These are phyloP conservation scores for Stipa capillata DNA, from an alignment of 176 grass and related monocot species.

Conservation along the genomic window DNA sequence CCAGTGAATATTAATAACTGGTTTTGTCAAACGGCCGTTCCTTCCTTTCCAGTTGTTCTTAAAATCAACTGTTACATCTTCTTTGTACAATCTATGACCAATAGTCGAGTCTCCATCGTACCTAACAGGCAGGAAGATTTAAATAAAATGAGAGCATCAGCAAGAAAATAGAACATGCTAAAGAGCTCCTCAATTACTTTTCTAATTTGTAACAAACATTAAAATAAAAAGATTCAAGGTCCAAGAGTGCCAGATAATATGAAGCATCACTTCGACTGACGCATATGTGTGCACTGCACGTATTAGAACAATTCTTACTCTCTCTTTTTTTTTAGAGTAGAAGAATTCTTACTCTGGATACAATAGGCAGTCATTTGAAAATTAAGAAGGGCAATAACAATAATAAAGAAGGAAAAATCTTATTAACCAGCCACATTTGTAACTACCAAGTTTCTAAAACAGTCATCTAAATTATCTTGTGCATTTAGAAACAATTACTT, in stretches of 20 bases:
- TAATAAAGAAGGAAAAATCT: neutral
- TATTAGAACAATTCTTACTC: neutral
- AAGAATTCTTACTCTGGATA: neutral
- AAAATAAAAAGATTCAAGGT: neutral
- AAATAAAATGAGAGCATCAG: neutral
- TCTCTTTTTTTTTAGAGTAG: too few relatives aligned
- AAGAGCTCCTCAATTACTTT: neutral
- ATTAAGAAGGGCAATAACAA: neutral
- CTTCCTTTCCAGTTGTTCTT: slow-evolving; percentile 53
- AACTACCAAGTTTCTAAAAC: neutral
- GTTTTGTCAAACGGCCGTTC: slow-evolving; percentile 46
- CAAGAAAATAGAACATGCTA: neutral
- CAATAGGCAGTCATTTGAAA: neutral
- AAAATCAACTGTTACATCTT: slow-evolving; percentile 45
- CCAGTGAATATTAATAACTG: slow-evolving; percentile 51
- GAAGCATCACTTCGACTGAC: neutral
- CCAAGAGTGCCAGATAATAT: neutral
- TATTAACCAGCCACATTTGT: neutral
- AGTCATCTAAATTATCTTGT: neutral
- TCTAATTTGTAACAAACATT: neutral
- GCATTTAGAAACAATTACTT: neutral
- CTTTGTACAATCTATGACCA: slow-evolving; percentile 83
- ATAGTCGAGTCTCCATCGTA: slow-evolving; percentile 71
- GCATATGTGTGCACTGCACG: neutral
- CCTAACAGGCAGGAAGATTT: slow-evolving; percentile 47